phyloP scores from a whole-genome alignment of 202 grass and related monocot species.

The Cymbopogon flexuosus region DNA sequence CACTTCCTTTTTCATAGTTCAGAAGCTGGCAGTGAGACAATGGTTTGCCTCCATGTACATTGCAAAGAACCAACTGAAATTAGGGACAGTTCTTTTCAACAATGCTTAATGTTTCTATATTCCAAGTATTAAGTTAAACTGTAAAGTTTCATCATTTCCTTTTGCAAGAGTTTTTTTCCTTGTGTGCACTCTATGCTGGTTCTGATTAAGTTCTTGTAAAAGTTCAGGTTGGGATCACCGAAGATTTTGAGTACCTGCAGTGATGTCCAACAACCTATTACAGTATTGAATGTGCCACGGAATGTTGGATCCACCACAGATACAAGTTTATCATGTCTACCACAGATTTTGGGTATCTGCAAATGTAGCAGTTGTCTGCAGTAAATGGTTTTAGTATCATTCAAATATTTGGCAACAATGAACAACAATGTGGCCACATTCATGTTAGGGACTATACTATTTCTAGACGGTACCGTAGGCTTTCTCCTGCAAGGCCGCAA shows the following conservation, averaged over 20 bases:
- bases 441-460: not conserved
- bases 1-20: not conserved
- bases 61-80: not conserved
- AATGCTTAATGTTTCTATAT: not conserved
- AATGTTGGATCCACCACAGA: conserved; percentile 3
- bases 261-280: conserved; percentile 26
- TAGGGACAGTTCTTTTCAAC: not conserved
- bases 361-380: not conserved
- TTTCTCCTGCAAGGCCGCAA: not conserved
- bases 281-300: not conserved
- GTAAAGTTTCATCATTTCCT: not conserved
- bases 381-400: not conserved
- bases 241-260: conserved; percentile 83
- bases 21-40: not conserved
- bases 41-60: not conserved
- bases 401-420: not conserved
- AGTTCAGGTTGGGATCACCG: conserved; percentile 74
- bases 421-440: not conserved
- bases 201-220: not conserved
- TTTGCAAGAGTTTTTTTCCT: not conserved
- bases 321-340: not conserved
- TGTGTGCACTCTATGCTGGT: not conserved
- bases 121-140: not conserved
- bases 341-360: no score
- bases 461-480: not conserved